A percentile compares a stretch with the other conserved stretches of the same genome.
These are phyloP conservation scores for Collybiopsis luxurians DNA, from an alignment of 768 basidiomycete genomes.

Conservation along the genomic window DNA sequence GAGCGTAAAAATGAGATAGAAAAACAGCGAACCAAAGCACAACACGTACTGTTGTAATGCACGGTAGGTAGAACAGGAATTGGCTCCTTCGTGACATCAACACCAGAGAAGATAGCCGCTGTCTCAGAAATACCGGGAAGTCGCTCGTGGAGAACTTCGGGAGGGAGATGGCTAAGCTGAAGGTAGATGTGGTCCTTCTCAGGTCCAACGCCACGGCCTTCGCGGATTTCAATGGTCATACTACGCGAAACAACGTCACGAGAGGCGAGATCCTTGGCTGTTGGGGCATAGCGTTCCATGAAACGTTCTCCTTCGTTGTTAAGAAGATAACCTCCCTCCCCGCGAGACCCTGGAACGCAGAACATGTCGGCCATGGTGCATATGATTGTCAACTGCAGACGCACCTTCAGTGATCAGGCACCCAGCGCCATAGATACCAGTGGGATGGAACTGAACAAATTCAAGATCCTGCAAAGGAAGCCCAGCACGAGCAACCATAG, in stretches of 20 bases:
- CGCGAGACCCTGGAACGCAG: constrained; percentile 76
- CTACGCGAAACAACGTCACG: constrained; percentile 99
- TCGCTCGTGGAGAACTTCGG: constrained; percentile 94
- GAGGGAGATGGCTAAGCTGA: constrained; percentile 95
- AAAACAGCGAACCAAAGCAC: neutral
- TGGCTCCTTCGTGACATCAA: constrained; percentile 99
- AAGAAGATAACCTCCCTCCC: constrained; percentile 97
- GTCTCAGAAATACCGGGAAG: constrained; percentile 99
- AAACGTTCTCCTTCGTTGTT: constrained; percentile 99
- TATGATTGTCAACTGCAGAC: constrained; percentile 10
- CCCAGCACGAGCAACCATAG: constrained; percentile 96
- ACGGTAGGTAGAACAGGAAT: constrained; percentile 98
- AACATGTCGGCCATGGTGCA: neutral
- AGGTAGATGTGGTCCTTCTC: constrained; percentile 97
- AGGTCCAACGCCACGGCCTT: constrained; percentile 97
- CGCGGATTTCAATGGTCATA: constrained; percentile 98
- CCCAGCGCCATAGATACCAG: constrained; percentile 98
- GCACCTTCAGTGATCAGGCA: constrained; percentile 97
- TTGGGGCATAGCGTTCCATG: constrained; percentile 99
- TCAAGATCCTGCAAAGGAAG: constrained; percentile 95
- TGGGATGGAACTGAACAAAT: constrained; percentile 99
- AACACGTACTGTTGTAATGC: constrained; percentile 91
- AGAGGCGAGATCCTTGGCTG: constrained; percentile 98
- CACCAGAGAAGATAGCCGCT: constrained; percentile 97
- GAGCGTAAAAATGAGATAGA: constrained; percentile 14